A percentile compares a stretch with the other conserved stretches of the same genome.
phyloP scores from a whole-genome alignment of 2,329 filamentous ascomycete species.

The Colletotrichum chlorophyti region DNA sequence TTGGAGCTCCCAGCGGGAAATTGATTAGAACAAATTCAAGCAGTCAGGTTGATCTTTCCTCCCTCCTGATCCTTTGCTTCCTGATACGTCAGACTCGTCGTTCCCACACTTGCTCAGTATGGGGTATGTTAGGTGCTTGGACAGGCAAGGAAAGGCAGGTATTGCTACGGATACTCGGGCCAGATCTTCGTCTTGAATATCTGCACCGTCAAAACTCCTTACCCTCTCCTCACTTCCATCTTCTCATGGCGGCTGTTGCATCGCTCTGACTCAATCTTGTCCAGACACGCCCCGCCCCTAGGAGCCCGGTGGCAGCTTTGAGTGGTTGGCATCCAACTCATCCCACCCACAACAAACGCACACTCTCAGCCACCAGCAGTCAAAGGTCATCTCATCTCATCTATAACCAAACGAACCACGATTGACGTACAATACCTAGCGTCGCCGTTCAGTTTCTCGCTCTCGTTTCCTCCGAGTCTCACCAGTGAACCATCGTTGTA shows the following conservation, averaged over 20 bases:
- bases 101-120: neutral
- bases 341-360: neutral
- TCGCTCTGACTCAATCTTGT: conserved; percentile 18
- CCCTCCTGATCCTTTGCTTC: neutral
- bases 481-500: conserved; percentile 5
- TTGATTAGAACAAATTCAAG: no score
- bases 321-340: neutral
- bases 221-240: neutral
- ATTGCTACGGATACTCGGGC: no score
- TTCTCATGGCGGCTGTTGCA: neutral
- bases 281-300: neutral
- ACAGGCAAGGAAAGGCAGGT: no score
- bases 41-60: neutral
- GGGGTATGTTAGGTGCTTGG: no score
- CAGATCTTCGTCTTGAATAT: neutral
- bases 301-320: neutral
- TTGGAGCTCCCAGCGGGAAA: no score
- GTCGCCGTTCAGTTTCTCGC: neutral
- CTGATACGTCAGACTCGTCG: neutral
- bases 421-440: conserved; percentile 16
- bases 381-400: conserved; percentile 20
- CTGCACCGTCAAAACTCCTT: conserved; percentile 5
- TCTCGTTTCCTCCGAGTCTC: conserved; percentile 7
- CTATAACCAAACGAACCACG: conserved; percentile 5
- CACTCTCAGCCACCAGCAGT: neutral